Base-by-base conservation (phyloP, 345 rosid genomes). In the Ceriops zippeliana region DNA sequence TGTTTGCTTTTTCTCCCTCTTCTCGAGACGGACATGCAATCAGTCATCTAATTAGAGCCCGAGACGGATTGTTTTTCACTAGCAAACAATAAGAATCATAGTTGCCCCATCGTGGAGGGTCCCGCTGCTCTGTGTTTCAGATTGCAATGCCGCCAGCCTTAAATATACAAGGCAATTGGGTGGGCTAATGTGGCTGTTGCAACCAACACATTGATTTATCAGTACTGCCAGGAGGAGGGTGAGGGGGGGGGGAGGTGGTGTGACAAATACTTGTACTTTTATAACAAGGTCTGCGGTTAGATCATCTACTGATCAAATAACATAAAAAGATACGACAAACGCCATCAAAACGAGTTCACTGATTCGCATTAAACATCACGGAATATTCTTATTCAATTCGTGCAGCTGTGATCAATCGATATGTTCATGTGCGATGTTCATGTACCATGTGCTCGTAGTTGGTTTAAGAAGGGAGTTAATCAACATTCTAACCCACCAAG, bases 41-140 rank as follows among this genome's bases (percentile, higher is more conserved):
- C 13, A 42, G 49, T 13, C 49, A 13, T 42, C 49, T 42, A 11
- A 42, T 2, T 11, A 42, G 17, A 42, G 49, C 49, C 49, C 0
- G 17, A 42, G 49, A 42, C 49, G 17, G 49, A 42, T 11, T 42
- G 11, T 42, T 42, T 42, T 11, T 42, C 49, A 13, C 49, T 42
- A 13, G 49, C 49, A 13, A 42, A 42, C 49, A 42, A 13, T 13
- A 42, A 13, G 49, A 34, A 61, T 27, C 28, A 13, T 1, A 9
- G 54, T 52, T 42, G 22, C 31, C 61, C 73, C 57, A 34, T 30
- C 17, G 13, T 74, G 65, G 65, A 19, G 78, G 80, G 59, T 27
- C 74, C 78, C 63, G n/a, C 59, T 35, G 26, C 52, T 53, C 17
- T 70, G 66, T 81, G 61, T 38, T 61, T 58, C 54, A 68, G 38